Evolutionary conservation across 257 asterid genomes (phyloP), one percentile per base, ranked within the genome.

Genomic region (Penstemon newberryi): DNA sequence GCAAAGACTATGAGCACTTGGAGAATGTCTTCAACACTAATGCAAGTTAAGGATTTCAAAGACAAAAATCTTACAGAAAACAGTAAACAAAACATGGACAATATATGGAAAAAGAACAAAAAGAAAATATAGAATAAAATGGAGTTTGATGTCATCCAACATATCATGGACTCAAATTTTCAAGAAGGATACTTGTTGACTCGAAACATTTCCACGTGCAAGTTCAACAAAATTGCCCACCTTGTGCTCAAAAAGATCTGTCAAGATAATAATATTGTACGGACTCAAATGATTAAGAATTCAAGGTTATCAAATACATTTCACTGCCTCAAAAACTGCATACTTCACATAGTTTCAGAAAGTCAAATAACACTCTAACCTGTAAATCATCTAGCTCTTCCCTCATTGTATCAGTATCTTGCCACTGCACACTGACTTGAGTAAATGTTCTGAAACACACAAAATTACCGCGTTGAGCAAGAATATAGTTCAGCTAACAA

Each of bases 351-450:
- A 51, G 59, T 56, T 61, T 63, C 15, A 46, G 56, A 52, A 68
- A 63, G 56, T 13, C 50, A 25, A 69, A 39, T 37, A 38, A 42
- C 18, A 67, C 59, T 45, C 81, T 46, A 36, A 92, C 99, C 95
- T 90, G 99, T 75, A 94, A 83, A 80, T 94, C 99, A 67, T 94
- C 99, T 58, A 94, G 82, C 79, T 94, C 99, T 81, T 94, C 99
- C 86, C 99, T 87, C 97, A 94, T 86, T 60, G 99, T 81, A 81
- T 94, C 99, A 42, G 96, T 87, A 69, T 94, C 99, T 85, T 94
- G 99, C 97, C 99, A 94, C 81, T 94, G 99, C 80, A 91, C 89
- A 56, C 99, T 94, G 69, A 94, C 99, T 83, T 94, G 99, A 38
- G 99, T 94, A 75, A 94, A 94, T 77, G 99, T 94, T 84, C 99